These are phyloP conservation scores for Pythium utonaiense DNA, from an alignment of 352 stramenopile genomes.

Conservation along the genomic window DNA sequence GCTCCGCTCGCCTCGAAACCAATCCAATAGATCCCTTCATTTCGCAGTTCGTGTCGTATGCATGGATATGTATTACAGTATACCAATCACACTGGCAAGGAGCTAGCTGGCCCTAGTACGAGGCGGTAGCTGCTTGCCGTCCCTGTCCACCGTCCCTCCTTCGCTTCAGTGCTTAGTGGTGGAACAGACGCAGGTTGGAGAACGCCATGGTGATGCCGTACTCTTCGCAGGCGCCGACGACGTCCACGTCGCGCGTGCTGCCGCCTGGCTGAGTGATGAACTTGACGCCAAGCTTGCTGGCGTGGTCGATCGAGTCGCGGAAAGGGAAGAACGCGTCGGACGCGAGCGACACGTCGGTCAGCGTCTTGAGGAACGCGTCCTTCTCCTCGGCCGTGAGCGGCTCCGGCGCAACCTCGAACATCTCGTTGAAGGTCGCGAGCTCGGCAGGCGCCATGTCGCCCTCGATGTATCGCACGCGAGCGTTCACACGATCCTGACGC, in stretches of 20 bases:
- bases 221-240: slow-evolving; percentile 94
- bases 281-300: slow-evolving; percentile 92
- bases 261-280: slow-evolving; percentile 97
- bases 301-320: slow-evolving; percentile 98
- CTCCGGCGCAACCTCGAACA: slow-evolving; percentile 94
- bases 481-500: slow-evolving; percentile 99
- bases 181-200: slow-evolving; percentile 98
- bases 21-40: slow-evolving; percentile 1
- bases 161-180: slow-evolving; percentile 98
- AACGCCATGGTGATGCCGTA: slow-evolving; percentile 99
- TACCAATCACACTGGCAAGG: not conserved
- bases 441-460: slow-evolving; percentile 97
- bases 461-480: slow-evolving; percentile 99
- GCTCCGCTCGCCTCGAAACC: not conserved
- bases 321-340: slow-evolving; percentile 99
- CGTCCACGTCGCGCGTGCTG: slow-evolving; percentile 87
- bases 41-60: too few relatives aligned
- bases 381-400: slow-evolving; percentile 94
- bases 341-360: slow-evolving; percentile 92
- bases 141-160: too few relatives aligned
- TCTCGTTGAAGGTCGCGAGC: slow-evolving; percentile 91
- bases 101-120: not conserved
- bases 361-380: slow-evolving; percentile 90
- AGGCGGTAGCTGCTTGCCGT: not conserved
- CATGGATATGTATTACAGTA: not conserved